Evolutionary conservation across 139 green algal genomes (phyloP).

Genomic region (Chlorella sp.): DNA sequence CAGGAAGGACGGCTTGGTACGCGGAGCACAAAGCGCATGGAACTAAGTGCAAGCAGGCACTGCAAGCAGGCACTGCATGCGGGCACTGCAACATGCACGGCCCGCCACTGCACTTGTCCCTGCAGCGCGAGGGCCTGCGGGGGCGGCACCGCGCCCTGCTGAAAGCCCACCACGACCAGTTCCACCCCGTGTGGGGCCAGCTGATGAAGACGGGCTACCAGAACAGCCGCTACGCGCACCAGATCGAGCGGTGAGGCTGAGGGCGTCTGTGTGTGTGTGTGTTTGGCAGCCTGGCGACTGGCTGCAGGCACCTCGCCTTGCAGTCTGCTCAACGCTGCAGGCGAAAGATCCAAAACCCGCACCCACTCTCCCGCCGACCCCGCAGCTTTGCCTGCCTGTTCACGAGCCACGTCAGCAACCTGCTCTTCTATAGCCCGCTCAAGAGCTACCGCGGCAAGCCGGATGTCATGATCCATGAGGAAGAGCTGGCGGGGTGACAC

Average conservation of each 20-base stretch:
- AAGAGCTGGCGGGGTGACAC: conserved; percentile 29
- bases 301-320: too few relatives aligned
- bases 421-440: conserved; percentile 90
- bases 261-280: too few relatives aligned
- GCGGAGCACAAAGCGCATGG: too few relatives aligned
- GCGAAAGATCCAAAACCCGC: too few relatives aligned
- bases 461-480: conserved; percentile 93
- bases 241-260: conserved; percentile 62
- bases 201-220: conserved; percentile 98
- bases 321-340: too few relatives aligned
- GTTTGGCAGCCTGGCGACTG: neutral
- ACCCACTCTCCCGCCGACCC: too few relatives aligned
- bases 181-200: conserved; percentile 96
- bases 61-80: too few relatives aligned
- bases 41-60: too few relatives aligned
- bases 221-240: conserved; percentile 93
- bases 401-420: conserved; percentile 94
- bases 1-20: too few relatives aligned
- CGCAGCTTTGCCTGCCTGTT: conserved; percentile 97
- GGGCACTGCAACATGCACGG: too few relatives aligned
- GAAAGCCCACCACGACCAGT: conserved; percentile 77
- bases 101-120: too few relatives aligned
- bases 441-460: conserved; percentile 78
- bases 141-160: conserved; percentile 74
- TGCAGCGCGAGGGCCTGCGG: conserved; percentile 54